Percentiles rank a stretch among this genome's conserved stretches.
Evolutionary conservation across 345 rosid genomes (phyloP).

Genomic region (Boechera retrofracta): DNA sequence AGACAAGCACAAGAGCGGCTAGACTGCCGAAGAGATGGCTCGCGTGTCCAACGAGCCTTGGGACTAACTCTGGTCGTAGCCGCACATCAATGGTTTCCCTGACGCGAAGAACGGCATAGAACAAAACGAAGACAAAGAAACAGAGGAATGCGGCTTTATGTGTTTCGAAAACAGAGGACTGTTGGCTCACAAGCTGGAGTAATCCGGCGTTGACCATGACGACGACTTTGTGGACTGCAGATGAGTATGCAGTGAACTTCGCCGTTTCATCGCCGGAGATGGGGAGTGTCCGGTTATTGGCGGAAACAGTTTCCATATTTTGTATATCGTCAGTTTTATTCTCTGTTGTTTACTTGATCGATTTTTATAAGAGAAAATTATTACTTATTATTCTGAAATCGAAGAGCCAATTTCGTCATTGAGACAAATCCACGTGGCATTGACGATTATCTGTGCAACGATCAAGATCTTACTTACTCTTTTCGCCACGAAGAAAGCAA

Average conservation of each 20-base stretch:
- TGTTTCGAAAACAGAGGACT: constrained; percentile 27
- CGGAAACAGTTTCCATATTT: background rate
- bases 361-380: too few relatives aligned
- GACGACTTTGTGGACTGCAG: constrained; percentile 38
- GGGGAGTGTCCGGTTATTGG: background rate
- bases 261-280: constrained; percentile 1
- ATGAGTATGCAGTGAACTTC: constrained; percentile 17
- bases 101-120: constrained; percentile 25
- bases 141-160: constrained; percentile 26
- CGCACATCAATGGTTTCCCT: constrained; percentile 9
- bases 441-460: too few relatives aligned
- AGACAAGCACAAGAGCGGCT: constrained; percentile 23
- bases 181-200: constrained; percentile 32
- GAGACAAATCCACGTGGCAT: too few relatives aligned
- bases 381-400: too few relatives aligned
- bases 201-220: constrained; percentile 32
- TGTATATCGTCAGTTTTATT: too few relatives aligned
- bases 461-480: too few relatives aligned
- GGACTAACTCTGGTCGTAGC: constrained; percentile 14
- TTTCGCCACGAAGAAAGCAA: too few relatives aligned
- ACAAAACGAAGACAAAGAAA: constrained; percentile 15
- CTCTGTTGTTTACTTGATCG: too few relatives aligned
- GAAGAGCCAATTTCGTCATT: too few relatives aligned
- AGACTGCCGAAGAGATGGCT: constrained; percentile 40
- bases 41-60: constrained; percentile 21